These are phyloP conservation scores for Nitzschia sp. DNA, from an alignment of 108 stramenopile species.

Conservation along the genomic window DNA sequence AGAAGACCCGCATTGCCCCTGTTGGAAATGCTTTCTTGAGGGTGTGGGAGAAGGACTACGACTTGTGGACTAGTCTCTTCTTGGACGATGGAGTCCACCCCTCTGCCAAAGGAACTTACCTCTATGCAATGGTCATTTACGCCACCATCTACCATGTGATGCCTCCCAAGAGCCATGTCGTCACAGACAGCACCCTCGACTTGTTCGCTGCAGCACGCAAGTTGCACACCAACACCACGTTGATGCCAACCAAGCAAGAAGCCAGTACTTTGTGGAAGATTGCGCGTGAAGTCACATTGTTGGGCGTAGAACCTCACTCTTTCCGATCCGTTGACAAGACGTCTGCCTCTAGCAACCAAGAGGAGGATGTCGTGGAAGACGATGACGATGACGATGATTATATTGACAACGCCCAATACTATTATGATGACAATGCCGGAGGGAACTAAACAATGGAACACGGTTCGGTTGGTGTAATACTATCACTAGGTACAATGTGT, in stretches of 20 bases:
- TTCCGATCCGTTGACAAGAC: constrained; percentile 1
- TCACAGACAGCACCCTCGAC: constrained; percentile 26
- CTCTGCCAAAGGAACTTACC: constrained; percentile 44
- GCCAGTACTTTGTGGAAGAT: constrained; percentile 40
- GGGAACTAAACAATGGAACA: too few relatives aligned
- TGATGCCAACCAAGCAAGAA: constrained; percentile 39
- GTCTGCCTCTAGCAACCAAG: neutral
- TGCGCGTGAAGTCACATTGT: constrained; percentile 40
- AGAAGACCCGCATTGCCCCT: constrained; percentile 39
- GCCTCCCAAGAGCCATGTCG: constrained; percentile 34
- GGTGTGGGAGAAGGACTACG: constrained; percentile 49
- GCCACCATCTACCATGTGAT: constrained; percentile 44
- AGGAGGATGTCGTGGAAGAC: neutral
- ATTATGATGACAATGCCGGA: too few relatives aligned
- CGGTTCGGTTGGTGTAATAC: too few relatives aligned
- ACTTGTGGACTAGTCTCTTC: constrained; percentile 47
- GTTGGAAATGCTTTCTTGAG: constrained; percentile 55
- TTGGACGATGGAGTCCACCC: constrained; percentile 52
- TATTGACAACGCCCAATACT: neutral
- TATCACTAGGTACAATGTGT: too few relatives aligned
- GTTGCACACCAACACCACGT: constrained; percentile 14
- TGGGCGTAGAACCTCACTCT: constrained; percentile 29
- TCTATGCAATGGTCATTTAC: constrained; percentile 50
- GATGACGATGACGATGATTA: neutral
- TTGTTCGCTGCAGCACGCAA: constrained; percentile 38